A percentile compares a stretch with the other conserved stretches of the same genome.
Conservation (phyloP, 2,329 filamentous ascomycete genomes). For the Fusarium redolens region DNA sequence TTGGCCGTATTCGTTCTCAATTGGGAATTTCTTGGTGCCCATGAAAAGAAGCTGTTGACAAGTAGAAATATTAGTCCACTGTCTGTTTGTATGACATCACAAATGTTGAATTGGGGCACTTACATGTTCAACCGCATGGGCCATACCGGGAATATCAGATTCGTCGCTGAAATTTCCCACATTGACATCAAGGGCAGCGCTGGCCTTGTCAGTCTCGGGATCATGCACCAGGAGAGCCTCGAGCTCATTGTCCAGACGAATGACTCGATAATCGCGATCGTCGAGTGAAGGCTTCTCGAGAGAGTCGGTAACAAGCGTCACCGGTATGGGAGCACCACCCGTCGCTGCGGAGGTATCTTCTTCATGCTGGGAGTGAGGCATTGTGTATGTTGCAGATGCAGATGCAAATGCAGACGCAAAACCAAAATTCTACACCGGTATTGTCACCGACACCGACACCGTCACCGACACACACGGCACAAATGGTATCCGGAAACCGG, state of each 20-base stretch:
- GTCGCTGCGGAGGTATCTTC: constrained; percentile 39
- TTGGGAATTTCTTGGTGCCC: constrained; percentile 97
- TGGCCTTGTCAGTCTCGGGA: constrained; percentile 94
- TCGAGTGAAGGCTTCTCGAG: constrained; percentile 88
- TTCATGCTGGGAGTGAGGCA: constrained; percentile 47
- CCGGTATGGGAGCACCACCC: constrained; percentile 45
- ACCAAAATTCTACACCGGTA: constrained; percentile 19
- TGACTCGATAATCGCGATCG: constrained; percentile 87
- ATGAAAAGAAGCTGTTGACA: constrained; percentile 83
- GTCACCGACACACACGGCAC: constrained; percentile 22
- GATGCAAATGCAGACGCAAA: constrained; percentile 14
- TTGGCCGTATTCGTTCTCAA: constrained; percentile 94
- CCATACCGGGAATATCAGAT: constrained; percentile 91
- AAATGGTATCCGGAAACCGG: constrained; percentile 12
- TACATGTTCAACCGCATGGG: constrained; percentile 93
- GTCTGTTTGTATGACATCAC: background rate
- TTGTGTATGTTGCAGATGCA: constrained; percentile 34
- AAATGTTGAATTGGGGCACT: constrained; percentile 33
- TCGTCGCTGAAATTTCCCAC: constrained; percentile 96
- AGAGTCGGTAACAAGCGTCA: constrained; percentile 69
- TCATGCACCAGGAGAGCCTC: constrained; percentile 95
- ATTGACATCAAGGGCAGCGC: constrained; percentile 93
- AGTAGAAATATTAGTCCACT: constrained; percentile 22
- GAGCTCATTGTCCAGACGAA: constrained; percentile 85
- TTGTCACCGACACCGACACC: constrained; percentile 24